Evolutionary conservation across 768 basidiomycete species (phyloP), one percentile per base, ranked within the genome.

Genomic region (Punctularia strigosozonata): DNA sequence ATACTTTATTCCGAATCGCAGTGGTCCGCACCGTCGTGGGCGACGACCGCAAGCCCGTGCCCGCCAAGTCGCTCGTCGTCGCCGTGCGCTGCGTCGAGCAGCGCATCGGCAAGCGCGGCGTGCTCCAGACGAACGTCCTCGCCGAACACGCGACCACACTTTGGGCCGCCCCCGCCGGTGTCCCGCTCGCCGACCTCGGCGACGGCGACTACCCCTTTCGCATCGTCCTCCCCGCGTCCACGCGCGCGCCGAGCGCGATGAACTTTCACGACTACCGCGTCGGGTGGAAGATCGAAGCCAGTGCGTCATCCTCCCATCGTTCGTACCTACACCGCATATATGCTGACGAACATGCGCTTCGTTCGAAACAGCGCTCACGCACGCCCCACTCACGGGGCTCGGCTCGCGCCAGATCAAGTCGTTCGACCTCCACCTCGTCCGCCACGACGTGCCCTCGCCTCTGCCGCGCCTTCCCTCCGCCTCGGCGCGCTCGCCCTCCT

Each of bases 1-100:
- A 30, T 10, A 10, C 40, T 47, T 31, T 36, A 43, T 37, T 37
- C 34, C 14, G 34, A n/a, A n/a, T n/a, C 39, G 21, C 51, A 83
- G 75, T 80, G 52, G 80, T 89, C 25, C 68, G 75, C 45, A 84
- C 81, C 31, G 70, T 65, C 44, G 61, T 80, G 38, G 85, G 87
- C 48, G 69, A 71, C 15, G 86, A 88, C 59, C 62, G 63, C 20
- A 83, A 77, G 54, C 69, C 66, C 14, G 65, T 91, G 39, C 73
- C 63, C 7, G 77, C 79, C 47, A 77, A 70, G 48, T 73, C 75
- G 28, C 60, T 88, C 48, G 68, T 71, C 37, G 66, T 94, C 49
- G 71, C 77, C n/a, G 72, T 90, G 31, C 73, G 85, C 31, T 90
- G 86, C 59, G 88, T 88, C 54, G 86, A 90, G 64, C 68, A 79